Base-by-base conservation (phyloP, 2,329 filamentous ascomycete species). In the Bisporella sp. region DNA sequence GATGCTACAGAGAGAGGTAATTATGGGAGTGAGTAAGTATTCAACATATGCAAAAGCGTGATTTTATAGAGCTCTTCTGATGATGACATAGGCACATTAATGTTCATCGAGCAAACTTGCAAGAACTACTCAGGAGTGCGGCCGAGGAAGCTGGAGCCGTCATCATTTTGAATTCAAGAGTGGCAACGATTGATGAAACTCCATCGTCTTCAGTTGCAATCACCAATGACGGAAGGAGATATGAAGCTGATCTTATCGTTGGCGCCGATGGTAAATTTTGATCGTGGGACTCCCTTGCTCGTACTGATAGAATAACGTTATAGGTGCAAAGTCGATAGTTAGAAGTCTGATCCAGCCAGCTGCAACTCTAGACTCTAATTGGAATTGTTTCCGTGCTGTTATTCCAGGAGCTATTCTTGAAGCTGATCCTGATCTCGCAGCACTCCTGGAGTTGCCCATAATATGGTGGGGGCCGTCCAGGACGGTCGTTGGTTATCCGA, bases 391-490 rank as follows among this genome's bases (percentile, higher is more conserved):
- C 21, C 21, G 21, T 2, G 21, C 21, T 3, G 21, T 21, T 21
- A 21, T 21, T 21, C 21, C 21, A 21, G 21, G 21, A 21, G 74
- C 84, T 29, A 73, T 82, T 0, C 65, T 85, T 2, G 43, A 30
- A 41, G 31, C 40, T 28, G 49, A 54, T 40, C 55, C 66, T 0
- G 66, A 4, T 5, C 62, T 85, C 4, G 66, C 68, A 9, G 67
- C 71, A 0, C 76, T 77, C 68, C 72, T 84, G 1, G 73, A 74
- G 0, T 66, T 69, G 2, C 71, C 74, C 8, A 72, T 79, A 52
- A 79, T 82, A 58, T 87, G 82, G 82, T 70, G 82, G 6, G 83
- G 83, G 0, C 80, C 81, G 0, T 71, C 72, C 1, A 70, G 76
- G 1, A 81, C 85, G 58, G 79, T 73, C 0, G 79, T 85, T 0